Conservation (phyloP, 371 early-diverging fungal species). For the Haplosporangium sp. region DNA sequence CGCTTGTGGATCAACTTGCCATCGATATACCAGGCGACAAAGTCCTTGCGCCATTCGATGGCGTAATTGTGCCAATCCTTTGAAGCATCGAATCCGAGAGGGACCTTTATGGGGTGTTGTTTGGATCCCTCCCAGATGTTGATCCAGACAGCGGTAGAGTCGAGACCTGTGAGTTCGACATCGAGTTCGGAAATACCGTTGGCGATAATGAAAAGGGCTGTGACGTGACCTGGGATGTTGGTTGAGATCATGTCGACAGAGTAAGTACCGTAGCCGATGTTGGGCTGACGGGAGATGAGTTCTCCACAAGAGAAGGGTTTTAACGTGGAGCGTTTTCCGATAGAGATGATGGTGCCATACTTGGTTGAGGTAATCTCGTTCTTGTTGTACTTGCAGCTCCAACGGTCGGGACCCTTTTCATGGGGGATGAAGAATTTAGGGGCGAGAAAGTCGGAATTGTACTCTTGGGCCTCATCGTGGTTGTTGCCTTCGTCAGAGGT, state of each 20-base stretch:
- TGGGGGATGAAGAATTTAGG: conserved; percentile 23
- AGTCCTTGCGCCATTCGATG: conserved; percentile 35
- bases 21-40: conserved; percentile 39
- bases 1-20: conserved; percentile 24
- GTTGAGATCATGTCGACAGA: conserved; percentile 43
- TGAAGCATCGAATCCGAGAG: conserved; percentile 31
- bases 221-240: conserved; percentile 27
- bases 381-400: conserved; percentile 25
- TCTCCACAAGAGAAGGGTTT: conserved; percentile 40
- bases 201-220: conserved; percentile 34
- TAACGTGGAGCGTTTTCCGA: neutral
- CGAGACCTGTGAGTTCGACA: conserved; percentile 41
- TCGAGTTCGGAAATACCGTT: conserved; percentile 32
- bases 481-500: too few species aligned
- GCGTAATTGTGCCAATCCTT: conserved; percentile 39
- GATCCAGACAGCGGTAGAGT: conserved; percentile 12
- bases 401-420: conserved; percentile 6
- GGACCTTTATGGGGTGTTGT: conserved; percentile 21
- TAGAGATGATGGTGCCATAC: conserved; percentile 15
- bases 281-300: conserved; percentile 13
- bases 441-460: neutral
- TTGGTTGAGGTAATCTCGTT: neutral
- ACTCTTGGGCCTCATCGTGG: too few species aligned
- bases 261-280: conserved; percentile 30
- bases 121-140: conserved; percentile 28